phyloP scores from a whole-genome alignment of 306 rosid genomes.

The Corylus avellana region DNA sequence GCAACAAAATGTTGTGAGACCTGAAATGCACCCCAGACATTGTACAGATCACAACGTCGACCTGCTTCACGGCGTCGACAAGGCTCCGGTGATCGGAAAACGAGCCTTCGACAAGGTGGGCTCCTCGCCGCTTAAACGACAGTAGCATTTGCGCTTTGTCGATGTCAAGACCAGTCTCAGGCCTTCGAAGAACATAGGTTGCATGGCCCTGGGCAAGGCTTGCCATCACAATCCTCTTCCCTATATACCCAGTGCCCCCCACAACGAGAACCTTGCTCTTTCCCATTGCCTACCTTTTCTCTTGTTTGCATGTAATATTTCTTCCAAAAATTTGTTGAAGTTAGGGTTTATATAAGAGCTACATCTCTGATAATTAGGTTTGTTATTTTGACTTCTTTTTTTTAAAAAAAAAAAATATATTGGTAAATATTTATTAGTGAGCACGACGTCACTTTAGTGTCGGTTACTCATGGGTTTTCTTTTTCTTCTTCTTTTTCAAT shows the following conservation, averaged over 20 bases:
- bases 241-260: slow-evolving; percentile 81
- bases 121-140: slow-evolving; percentile 74
- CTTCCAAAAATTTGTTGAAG: too few relatives aligned
- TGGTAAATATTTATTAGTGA: too few relatives aligned
- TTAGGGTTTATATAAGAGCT: too few relatives aligned
- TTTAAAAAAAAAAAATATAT: too few relatives aligned
- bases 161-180: slow-evolving; percentile 67
- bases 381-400: too few relatives aligned
- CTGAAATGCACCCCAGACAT: slow-evolving; percentile 82
- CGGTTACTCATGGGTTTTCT: too few relatives aligned
- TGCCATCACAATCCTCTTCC: slow-evolving; percentile 71
- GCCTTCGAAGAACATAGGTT: slow-evolving; percentile 65
- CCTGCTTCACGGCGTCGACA: slow-evolving; percentile 65
- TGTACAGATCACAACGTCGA: slow-evolving; percentile 73
- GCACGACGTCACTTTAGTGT: too few relatives aligned
- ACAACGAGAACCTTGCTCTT: slow-evolving; percentile 80
- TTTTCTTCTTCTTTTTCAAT: too few relatives aligned
- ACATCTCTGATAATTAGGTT: too few relatives aligned
- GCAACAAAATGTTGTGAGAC: slow-evolving; percentile 63
- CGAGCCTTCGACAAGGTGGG: slow-evolving; percentile 62
- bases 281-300: slow-evolving; percentile 31
- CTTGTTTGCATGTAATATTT: too few relatives aligned
- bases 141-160: slow-evolving; percentile 67
- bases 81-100: slow-evolving; percentile 66
- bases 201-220: slow-evolving; percentile 66